A percentile compares a stretch with the other conserved stretches of the same genome.
phyloP scores from a whole-genome alignment of 495 filamentous ascomycete genomes.

The Cryomyces minteri region DNA sequence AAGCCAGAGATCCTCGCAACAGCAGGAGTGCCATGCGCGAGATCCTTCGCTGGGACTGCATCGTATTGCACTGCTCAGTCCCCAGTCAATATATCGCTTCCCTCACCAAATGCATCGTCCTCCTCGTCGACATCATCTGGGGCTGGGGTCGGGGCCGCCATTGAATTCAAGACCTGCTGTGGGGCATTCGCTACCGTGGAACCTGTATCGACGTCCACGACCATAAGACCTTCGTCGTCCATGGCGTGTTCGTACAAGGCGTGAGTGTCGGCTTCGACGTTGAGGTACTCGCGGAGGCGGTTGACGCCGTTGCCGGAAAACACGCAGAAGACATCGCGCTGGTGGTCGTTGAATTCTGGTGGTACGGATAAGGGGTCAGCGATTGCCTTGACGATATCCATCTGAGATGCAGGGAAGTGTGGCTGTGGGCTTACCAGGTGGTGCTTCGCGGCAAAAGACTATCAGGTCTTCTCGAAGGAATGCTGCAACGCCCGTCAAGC shows the following conservation, averaged over 20 bases:
- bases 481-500: constrained; percentile 82
- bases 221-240: constrained; percentile 7
- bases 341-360: constrained; percentile 83
- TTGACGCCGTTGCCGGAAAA: constrained; percentile 80
- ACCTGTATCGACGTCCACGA: neutral
- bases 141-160: neutral
- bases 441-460: constrained; percentile 70
- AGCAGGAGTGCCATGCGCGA: too few species aligned
- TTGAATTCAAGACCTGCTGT: neutral
- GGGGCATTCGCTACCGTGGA: too few species aligned
- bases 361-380: constrained; percentile 12
- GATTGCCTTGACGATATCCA: neutral
- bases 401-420: neutral
- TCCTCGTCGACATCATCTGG: constrained; percentile 6
- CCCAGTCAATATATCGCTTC: constrained; percentile 19
- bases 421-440: constrained; percentile 32
- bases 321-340: constrained; percentile 90
- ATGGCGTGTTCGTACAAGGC: constrained; percentile 8
- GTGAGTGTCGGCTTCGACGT: constrained; percentile 16
- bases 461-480: constrained; percentile 63
- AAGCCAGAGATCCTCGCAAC: too few species aligned
- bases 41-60: too few species aligned
- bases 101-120: constrained; percentile 21
- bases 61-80: neutral
- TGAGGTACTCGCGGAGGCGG: constrained; percentile 59